Conservation (phyloP, 345 rosid species). For the Brassica juncea region DNA sequence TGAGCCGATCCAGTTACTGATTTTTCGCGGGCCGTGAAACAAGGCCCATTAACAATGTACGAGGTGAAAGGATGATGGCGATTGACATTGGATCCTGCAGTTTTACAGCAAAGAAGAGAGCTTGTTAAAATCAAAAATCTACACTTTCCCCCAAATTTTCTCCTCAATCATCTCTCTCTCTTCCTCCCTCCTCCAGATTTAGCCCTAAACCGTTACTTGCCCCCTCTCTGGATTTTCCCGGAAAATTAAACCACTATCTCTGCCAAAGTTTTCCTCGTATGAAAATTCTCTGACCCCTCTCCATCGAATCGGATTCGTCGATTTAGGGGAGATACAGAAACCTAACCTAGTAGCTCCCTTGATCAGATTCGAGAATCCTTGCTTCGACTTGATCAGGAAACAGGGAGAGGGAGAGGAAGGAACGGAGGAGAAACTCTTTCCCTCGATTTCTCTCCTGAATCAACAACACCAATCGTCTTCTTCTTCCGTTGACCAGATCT, state of each 20-base stretch:
- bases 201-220: conserved; percentile 38
- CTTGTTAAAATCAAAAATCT: conserved; percentile 28
- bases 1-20: too few relatives aligned
- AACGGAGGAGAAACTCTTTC: conserved; percentile 8
- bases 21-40: too few relatives aligned
- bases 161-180: neutral
- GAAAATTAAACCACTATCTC: neutral
- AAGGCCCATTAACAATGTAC: neutral
- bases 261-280: neutral
- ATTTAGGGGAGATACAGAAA: neutral
- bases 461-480: neutral
- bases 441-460: conserved; percentile 12
- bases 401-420: conserved; percentile 15
- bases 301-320: conserved; percentile 19
- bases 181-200: conserved; percentile 24
- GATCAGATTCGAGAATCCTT: conserved; percentile 19
- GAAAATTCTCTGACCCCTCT: neutral
- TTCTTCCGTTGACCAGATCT: conserved; percentile 24
- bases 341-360: neutral
- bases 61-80: neutral
- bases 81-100: conserved; percentile 22
- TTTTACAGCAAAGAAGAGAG: conserved; percentile 20
- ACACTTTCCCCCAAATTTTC: conserved; percentile 5
- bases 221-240: neutral
- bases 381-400: neutral